Percentiles rank a stretch among this genome's conserved stretches.
These are phyloP conservation scores for Penicillium coprophilum DNA, from an alignment of 495 filamentous ascomycete species.

Conservation along the genomic window DNA sequence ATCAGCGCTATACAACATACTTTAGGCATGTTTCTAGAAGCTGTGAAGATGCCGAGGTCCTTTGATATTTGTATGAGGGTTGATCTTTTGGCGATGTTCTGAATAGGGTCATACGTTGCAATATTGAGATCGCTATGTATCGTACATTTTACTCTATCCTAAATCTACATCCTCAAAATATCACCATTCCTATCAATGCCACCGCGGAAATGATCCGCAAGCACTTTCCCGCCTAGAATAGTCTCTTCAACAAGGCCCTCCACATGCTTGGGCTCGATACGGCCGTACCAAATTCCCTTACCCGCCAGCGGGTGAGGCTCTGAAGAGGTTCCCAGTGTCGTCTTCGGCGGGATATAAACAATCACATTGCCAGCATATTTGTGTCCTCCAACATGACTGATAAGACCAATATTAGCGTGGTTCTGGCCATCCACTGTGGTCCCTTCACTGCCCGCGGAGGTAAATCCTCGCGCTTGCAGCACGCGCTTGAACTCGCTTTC, in stretches of 20 bases:
- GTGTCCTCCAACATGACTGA: constrained; percentile 90
- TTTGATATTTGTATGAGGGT: neutral
- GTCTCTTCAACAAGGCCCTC: constrained; percentile 85
- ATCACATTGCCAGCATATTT: constrained; percentile 95
- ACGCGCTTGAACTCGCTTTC: constrained; percentile 62
- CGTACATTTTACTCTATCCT: neutral
- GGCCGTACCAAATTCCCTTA: constrained; percentile 89
- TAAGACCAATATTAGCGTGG: constrained; percentile 63
- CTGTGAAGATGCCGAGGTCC: neutral
- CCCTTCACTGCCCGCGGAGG: constrained; percentile 14
- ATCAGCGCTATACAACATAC: neutral
- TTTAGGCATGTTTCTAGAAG: neutral
- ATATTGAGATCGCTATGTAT: constrained; percentile 3
- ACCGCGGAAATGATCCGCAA: constrained; percentile 69
- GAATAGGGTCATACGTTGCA: too few species aligned
- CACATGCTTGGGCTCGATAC: constrained; percentile 82
- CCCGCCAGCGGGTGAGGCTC: constrained; percentile 62
- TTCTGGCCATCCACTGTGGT: constrained; percentile 28
- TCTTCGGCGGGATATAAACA: constrained; percentile 72
- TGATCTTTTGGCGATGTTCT: neutral
- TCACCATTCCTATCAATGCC: constrained; percentile 41
- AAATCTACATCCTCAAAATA: constrained; percentile 38
- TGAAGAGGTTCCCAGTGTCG: constrained; percentile 26
- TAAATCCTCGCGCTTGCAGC: constrained; percentile 39
- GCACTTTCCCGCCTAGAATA: constrained; percentile 66